Conservation (phyloP, 164 flowering plant species). For the Stephania yunnanensis region DNA sequence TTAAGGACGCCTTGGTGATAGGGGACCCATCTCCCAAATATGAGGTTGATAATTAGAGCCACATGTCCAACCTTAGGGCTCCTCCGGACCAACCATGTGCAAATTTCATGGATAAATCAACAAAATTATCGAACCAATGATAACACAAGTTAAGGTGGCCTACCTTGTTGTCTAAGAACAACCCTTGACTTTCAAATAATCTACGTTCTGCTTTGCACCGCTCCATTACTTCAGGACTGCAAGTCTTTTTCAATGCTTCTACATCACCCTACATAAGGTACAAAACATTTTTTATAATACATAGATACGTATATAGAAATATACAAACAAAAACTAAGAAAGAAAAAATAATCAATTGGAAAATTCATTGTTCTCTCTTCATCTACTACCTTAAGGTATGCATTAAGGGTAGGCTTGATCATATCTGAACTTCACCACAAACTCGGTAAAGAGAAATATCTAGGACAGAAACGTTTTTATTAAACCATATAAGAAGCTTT, state of each 20-base stretch:
- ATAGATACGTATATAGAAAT: background rate
- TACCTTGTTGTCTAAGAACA: conserved; percentile 89
- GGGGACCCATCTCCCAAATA: too few species aligned
- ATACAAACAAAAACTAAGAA: background rate
- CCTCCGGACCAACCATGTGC: too few species aligned
- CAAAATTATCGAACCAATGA: background rate
- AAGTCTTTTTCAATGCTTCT: conserved; percentile 62
- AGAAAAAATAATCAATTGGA: background rate
- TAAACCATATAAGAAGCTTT: background rate
- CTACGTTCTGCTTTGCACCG: conserved; percentile 70
- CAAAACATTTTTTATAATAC: background rate
- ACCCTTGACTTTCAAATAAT: conserved; percentile 64
- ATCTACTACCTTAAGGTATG: conserved; percentile 67
- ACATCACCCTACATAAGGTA: conserved; percentile 53
- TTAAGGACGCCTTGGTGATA: too few species aligned
- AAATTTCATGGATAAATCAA: background rate
- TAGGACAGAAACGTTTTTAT: conserved; percentile 19
- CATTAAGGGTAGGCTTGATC: conserved; percentile 21
- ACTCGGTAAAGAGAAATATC: conserved; percentile 90
- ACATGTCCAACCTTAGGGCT: too few species aligned
- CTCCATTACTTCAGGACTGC: conserved; percentile 74
- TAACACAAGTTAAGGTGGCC: background rate
- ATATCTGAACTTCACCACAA: conserved; percentile 82
- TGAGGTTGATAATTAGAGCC: too few species aligned
- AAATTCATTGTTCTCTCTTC: background rate